Base-by-base conservation (phyloP, 768 basidiomycete genomes). In the Boletus pseudopeckii region DNA sequence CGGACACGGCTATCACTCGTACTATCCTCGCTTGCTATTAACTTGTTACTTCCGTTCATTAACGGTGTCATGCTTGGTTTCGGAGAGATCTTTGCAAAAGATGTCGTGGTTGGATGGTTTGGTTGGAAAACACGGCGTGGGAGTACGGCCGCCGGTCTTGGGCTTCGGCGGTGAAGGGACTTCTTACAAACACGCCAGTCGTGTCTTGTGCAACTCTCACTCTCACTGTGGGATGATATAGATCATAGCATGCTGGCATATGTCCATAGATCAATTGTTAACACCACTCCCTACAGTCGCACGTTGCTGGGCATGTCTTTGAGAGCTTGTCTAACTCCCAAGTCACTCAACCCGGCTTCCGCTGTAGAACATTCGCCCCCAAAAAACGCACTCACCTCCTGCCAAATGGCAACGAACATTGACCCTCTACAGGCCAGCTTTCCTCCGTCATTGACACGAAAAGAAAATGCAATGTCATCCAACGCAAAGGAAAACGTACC, bases 21-120 rank as follows among this genome's bases (percentile, higher is more conserved):
- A 48, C 70, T 86, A 50, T 85, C 89, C 15, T 83, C 88, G 22
- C 68, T 93, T 57, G 87, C 88, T 26, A 89, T 96, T 67, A 95
- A 96, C 67, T 67, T 96, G 56, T 66, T 89, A 1, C 77, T 96
- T 37, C 92, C 92, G 0, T 96, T 96, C 69, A 80, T 96, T 9
- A 96, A 95, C 59, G 93, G 92, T 18, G 89, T 96, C 53, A 96
- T 96, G 92, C 82, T 94, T 47, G 92, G 92, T n/a, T 94, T 95
- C 65, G 92, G 92, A 38, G 93, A 96, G 71, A 88, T 96, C 46
- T 92, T 94, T 66, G 92, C 88, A 34, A 88, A 88, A 71, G 81
- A 87, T 42, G 77, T 89, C n/a, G 68, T 90, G 17, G 71, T 88
- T 17, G 66, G 71, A 7, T 79, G 78, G 78, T 65, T 79, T 39